Base-by-base conservation (phyloP, 768 basidiomycete species). In the Pleurotus citrinopileatus region DNA sequence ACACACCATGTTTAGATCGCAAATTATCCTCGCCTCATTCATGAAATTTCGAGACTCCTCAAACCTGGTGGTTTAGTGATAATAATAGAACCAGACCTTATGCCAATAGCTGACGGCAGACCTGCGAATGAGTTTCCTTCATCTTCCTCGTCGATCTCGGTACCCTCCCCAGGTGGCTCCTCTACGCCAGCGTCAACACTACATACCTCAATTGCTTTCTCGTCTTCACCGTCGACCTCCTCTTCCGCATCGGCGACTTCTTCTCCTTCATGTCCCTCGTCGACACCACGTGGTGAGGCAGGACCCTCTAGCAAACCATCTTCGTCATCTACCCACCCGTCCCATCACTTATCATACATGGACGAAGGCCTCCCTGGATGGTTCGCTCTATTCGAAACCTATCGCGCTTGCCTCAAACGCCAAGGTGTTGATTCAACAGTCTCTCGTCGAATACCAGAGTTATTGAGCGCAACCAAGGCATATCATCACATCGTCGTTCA, bases 1-100 rank as follows among this genome's bases (percentile, higher is more conserved):
- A 58, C 58, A 57, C 29, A 6, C 7, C 29, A 42, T 40, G 34
- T 46, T 12, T 62, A 87, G 86, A 83, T 89, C 57, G 73, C 73
- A 55, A 70, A 87, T 62, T 86, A 86, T 61, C 76, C 81, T 43
- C 76, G 75, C 23, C 77, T 88, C 58, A 60, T 89, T 3, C 71
- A 73, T 53, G 83, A 89, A 69, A 74, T 86, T 42, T 78, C 74
- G 44, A 83, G 87, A 56, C 72, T 89, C 59, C 76, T 89, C 29
- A 82, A 84, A 27, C 85, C 85, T 27, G 86, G 86, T 54, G 87
- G 87, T 19, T 74, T 89, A 40, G 74, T 86, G 57, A 78, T 88
- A 54, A 67, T 89, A 36, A 79, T 87, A 54, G 87, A 89, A 55
- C 76, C 78, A 23, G 83, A 81, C 58, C 74, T 77, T 52, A 72